phyloP scores from a whole-genome alignment of 768 basidiomycete genomes.

The Pleurotus giganteus region DNA sequence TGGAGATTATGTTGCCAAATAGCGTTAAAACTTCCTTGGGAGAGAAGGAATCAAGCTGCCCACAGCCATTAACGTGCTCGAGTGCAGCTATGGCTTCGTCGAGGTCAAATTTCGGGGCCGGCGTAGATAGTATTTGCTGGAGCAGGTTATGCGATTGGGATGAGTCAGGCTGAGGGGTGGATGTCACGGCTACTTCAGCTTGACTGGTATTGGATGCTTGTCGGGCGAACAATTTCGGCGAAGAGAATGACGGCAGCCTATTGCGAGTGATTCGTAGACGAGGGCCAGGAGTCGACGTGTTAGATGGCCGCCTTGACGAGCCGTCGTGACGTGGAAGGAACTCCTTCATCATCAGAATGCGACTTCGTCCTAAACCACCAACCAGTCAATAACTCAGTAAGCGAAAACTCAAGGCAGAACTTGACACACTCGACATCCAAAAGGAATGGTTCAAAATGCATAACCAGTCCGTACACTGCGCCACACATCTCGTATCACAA shows the following conservation, averaged over 20 bases:
- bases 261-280: conserved; percentile 2
- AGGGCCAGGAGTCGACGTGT: not conserved
- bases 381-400: not conserved
- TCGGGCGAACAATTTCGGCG: not conserved
- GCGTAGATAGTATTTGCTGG: not conserved
- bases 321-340: conserved; percentile 12
- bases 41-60: conserved; percentile 8
- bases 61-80: conserved; percentile 16
- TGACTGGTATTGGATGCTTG: not conserved
- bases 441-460: conserved; percentile 45
- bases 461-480: conserved; percentile 44
- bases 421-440: conserved; percentile 47
- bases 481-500: conserved; percentile 28
- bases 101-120: conserved; percentile 25
- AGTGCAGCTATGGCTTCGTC: conserved; percentile 42
- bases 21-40: conserved; percentile 18
- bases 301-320: conserved; percentile 2
- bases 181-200: not conserved
- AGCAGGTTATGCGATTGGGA: not conserved
- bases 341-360: conserved; percentile 35
- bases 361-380: conserved; percentile 27
- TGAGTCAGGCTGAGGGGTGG: not conserved
- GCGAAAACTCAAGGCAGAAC: not conserved
- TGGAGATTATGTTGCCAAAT: conserved; percentile 21
- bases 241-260: not conserved